Conservation (phyloP, 257 asterid genomes). For the Rehmannia glutinosa region DNA sequence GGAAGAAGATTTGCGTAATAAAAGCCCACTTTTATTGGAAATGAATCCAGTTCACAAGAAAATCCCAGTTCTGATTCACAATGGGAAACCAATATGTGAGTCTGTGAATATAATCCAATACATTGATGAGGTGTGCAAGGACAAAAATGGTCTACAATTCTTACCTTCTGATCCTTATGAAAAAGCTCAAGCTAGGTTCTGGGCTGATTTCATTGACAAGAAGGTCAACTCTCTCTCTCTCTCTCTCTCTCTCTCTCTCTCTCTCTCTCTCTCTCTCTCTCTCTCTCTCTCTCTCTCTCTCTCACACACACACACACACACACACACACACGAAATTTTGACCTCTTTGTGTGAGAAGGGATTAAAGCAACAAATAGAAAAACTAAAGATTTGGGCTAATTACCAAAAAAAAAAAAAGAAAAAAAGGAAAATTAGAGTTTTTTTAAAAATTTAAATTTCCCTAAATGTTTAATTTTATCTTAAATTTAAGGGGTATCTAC, state of each 20-base stretch:
- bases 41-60: constrained; percentile 37
- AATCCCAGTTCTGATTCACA: constrained; percentile 30
- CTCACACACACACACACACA: no score
- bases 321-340: not conserved
- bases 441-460: no score
- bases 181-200: constrained; percentile 31
- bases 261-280: no score
- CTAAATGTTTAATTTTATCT: no score
- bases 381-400: no score
- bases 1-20: constrained; percentile 24
- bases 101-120: constrained; percentile 36
- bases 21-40: constrained; percentile 25
- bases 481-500: no score
- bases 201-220: constrained; percentile 37
- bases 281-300: no score
- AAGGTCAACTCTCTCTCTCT: constrained; percentile 16
- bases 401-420: no score
- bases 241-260: not conserved
- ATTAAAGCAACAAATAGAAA: no score
- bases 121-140: constrained; percentile 39
- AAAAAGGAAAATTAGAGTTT: no score
- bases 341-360: not conserved
- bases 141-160: not conserved
- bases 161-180: constrained; percentile 33
- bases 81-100: constrained; percentile 39